These are phyloP conservation scores for Crithidia fasciculata DNA, from an alignment of 208 protist species.

Conservation along the genomic window DNA sequence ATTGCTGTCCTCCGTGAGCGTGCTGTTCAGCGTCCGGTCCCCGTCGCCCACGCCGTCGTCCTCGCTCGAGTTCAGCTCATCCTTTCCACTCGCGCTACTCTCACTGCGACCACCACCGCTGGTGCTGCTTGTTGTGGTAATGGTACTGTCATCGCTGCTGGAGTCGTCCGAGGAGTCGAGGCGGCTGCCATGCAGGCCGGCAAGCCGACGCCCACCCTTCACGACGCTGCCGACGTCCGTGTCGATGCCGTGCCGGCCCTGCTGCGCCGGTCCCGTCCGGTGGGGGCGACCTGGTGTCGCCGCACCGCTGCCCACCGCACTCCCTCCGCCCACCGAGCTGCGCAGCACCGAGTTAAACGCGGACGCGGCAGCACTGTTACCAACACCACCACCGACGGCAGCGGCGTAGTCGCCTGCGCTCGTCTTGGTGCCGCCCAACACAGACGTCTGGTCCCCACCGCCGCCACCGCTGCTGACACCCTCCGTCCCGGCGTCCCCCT, in stretches of 20 bases:
- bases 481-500: conserved; percentile 3
- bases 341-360: no score
- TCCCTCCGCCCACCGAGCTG: neutral
- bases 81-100: conserved; percentile 1
- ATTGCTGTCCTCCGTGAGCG: conserved; percentile 16
- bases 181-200: neutral
- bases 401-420: no score
- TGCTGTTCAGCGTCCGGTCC: conserved; percentile 24
- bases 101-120: conserved; percentile 1
- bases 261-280: no score
- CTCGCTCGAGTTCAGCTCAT: neutral
- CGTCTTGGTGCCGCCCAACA: neutral
- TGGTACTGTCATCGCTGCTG: conserved; percentile 11
- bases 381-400: neutral
- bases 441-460: neutral
- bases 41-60: neutral
- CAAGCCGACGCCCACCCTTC: neutral
- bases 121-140: conserved; percentile 23
- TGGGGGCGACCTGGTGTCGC: no score
- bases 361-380: neutral
- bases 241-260: neutral
- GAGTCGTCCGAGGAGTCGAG: conserved; percentile 10
- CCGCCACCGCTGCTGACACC: neutral
- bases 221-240: neutral
- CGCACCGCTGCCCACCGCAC: neutral